Conservation (phyloP, 2,329 filamentous ascomycete species). For the Plenodomus biglobosus region DNA sequence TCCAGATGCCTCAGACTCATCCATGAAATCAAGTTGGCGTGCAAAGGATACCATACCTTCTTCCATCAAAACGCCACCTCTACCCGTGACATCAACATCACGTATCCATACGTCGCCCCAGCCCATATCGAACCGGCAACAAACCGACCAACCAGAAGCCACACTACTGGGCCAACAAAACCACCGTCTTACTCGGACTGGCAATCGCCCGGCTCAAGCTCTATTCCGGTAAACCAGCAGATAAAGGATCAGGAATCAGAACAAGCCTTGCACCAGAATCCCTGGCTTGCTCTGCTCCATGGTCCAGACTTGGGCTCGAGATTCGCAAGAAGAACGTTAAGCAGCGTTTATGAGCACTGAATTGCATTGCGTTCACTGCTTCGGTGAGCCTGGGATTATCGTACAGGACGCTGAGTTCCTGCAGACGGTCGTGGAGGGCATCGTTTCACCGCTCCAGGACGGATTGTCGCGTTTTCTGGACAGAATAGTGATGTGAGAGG, state of each 20-base stretch:
- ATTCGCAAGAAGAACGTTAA: slow-evolving; percentile 40
- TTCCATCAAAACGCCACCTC: slow-evolving; percentile 30
- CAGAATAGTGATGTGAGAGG: slow-evolving; percentile 19
- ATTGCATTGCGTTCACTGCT: slow-evolving; percentile 40
- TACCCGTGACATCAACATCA: slow-evolving; percentile 29
- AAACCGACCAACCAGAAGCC: slow-evolving; percentile 8
- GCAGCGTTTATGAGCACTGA: slow-evolving; percentile 40
- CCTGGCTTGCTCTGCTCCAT: slow-evolving; percentile 36
- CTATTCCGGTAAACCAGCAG: slow-evolving; percentile 40
- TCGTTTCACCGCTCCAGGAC: slow-evolving; percentile 42
- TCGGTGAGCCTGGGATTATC: slow-evolving; percentile 37
- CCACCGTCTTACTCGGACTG: slow-evolving; percentile 38
- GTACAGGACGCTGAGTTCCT: slow-evolving; percentile 40
- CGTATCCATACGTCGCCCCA: slow-evolving; percentile 37
- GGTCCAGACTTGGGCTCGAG: slow-evolving; percentile 39
- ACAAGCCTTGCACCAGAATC: slow-evolving; percentile 22
- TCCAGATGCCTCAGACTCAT: slow-evolving; percentile 7
- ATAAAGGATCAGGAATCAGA: slow-evolving; percentile 33
- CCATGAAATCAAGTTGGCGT: not conserved
- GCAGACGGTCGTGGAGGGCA: slow-evolving; percentile 41
- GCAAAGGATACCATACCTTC: slow-evolving; percentile 30
- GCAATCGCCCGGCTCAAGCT: slow-evolving; percentile 41
- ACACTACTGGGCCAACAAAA: slow-evolving; percentile 36
- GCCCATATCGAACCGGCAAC: slow-evolving; percentile 6
- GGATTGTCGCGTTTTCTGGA: slow-evolving; percentile 42